Conservation (phyloP, 345 rosid genomes). For the Linum lewisii region DNA sequence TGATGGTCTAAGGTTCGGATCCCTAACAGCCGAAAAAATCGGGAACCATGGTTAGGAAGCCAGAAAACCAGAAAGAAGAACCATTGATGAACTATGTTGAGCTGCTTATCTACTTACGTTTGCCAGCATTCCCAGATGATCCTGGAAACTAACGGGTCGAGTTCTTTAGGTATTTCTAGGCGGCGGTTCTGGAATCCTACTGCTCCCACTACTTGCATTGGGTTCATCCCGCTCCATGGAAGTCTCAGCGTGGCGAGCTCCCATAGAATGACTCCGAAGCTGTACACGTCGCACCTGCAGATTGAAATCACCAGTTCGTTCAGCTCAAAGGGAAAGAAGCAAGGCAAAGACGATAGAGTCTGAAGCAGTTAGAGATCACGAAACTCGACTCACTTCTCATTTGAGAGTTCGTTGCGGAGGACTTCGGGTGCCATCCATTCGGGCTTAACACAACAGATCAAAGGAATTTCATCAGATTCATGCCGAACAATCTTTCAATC, state of each 20-base stretch:
- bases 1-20: conserved; percentile 84
- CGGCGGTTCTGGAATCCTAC: conserved; percentile 98
- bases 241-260: conserved; percentile 88
- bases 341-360: background rate
- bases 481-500: background rate
- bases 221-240: conserved; percentile 99
- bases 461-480: conserved; percentile 25
- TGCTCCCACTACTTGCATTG: conserved; percentile 99
- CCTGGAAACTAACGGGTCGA: conserved; percentile 80
- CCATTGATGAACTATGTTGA: no score
- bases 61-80: conserved; percentile 5
- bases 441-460: conserved; percentile 42
- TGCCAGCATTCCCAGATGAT: conserved; percentile 96
- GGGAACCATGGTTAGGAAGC: background rate
- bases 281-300: conserved; percentile 88
- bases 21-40: conserved; percentile 29
- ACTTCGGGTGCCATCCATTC: conserved; percentile 99
- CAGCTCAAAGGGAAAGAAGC: background rate
- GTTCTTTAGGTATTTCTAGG: conserved; percentile 89
- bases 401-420: conserved; percentile 88
- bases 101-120: conserved; percentile 40
- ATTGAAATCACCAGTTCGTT: background rate
- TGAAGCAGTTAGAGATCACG: background rate
- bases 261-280: conserved; percentile 97
- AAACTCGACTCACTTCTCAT: conserved; percentile 72